Evolutionary conservation across 176 grass and related monocot species (phyloP).

Genomic region (Eleusine indica): DNA sequence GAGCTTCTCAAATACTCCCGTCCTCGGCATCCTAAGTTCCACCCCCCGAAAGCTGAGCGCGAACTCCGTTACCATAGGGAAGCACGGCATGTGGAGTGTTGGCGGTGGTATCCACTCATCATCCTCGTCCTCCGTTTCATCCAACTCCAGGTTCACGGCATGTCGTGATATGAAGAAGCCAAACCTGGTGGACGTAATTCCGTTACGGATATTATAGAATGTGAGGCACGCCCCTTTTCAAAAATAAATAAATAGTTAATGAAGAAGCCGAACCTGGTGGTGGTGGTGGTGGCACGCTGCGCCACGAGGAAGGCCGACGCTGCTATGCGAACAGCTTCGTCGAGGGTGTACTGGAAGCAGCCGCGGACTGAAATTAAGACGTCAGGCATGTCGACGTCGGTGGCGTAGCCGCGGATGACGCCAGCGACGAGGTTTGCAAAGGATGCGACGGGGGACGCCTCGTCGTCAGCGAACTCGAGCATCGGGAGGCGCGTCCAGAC

Average conservation of each 20-base stretch:
- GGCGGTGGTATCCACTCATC: too few relatives aligned
- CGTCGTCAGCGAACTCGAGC: background rate
- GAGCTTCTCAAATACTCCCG: background rate
- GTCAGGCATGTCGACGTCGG: slow-evolving; percentile 1
- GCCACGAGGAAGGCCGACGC: background rate
- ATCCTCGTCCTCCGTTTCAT: background rate
- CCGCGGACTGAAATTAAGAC: background rate
- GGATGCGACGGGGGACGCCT: background rate
- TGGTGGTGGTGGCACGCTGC: background rate
- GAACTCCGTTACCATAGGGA: background rate
- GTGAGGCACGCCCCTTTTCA: too few relatives aligned
- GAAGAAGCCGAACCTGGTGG: background rate
- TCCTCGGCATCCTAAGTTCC: background rate
- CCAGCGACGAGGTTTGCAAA: background rate
- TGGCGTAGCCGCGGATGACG: background rate
- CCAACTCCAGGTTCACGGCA: too few relatives aligned
- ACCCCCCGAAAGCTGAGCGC: background rate
- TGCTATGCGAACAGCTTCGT: background rate
- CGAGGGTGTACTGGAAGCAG: background rate
- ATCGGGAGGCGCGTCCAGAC: slow-evolving; percentile 11
- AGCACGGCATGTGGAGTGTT: background rate
- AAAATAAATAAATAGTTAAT: background rate
- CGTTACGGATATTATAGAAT: too few relatives aligned
- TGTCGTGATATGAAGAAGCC: background rate
- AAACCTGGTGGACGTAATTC: background rate